A percentile compares a stretch with the other conserved stretches of the same genome.
Conservation (phyloP, 2,329 filamentous ascomycete species). For the Drechslerella dactyloides region DNA sequence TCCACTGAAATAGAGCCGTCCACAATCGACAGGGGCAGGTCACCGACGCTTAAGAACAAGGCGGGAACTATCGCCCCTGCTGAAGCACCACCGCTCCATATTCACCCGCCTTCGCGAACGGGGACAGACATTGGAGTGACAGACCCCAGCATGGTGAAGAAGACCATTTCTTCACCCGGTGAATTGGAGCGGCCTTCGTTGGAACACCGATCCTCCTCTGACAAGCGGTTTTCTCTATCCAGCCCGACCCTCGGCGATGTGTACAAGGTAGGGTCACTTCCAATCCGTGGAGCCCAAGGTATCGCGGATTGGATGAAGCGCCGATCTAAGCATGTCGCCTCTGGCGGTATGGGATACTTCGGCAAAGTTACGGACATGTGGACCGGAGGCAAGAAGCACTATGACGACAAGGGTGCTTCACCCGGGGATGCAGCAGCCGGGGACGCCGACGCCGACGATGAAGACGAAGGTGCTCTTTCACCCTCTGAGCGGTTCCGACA, state of each 20-base stretch:
- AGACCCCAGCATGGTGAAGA: slow-evolving; percentile 21
- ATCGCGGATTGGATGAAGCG: slow-evolving; percentile 82
- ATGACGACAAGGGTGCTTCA: slow-evolving; percentile 63
- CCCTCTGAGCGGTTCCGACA: slow-evolving; percentile 80
- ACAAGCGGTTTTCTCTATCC: slow-evolving; percentile 57
- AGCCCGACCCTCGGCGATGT: slow-evolving; percentile 65
- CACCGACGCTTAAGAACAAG: slow-evolving; percentile 41
- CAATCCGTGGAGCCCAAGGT: slow-evolving; percentile 80
- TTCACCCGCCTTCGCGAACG: slow-evolving; percentile 41
- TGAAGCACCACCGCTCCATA: slow-evolving; percentile 25
- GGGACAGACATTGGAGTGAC: slow-evolving; percentile 30
- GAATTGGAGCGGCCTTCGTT: slow-evolving; percentile 34
- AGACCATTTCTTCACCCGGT: slow-evolving; percentile 30
- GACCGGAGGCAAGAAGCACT: slow-evolving; percentile 88
- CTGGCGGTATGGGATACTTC: slow-evolving; percentile 93
- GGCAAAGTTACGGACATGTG: slow-evolving; percentile 98
- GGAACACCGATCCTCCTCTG: slow-evolving; percentile 29
- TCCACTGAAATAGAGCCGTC: slow-evolving; percentile 19
- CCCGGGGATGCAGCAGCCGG: slow-evolving; percentile 61
- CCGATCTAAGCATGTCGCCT: slow-evolving; percentile 81
- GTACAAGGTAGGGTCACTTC: slow-evolving; percentile 71
- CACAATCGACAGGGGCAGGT: slow-evolving; percentile 36
- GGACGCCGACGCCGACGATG: slow-evolving; percentile 63
- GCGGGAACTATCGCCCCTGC: slow-evolving; percentile 33
- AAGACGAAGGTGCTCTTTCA: slow-evolving; percentile 70